Base-by-base conservation (phyloP, 139 green algal genomes). In the Chlorella ohadii region DNA sequence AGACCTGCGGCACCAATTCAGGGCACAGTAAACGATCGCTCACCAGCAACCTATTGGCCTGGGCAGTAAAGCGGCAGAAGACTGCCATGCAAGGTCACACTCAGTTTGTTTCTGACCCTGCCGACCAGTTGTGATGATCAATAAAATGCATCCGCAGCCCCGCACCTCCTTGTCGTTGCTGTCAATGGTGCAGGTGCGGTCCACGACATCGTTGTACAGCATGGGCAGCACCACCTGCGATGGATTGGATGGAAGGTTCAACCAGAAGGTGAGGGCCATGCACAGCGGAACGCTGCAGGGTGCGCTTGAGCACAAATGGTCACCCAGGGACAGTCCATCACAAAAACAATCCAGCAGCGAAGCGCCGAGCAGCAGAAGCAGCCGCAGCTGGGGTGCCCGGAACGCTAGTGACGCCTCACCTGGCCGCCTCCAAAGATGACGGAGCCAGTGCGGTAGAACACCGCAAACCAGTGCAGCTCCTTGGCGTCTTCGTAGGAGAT, bases 371-470 rank as follows among this genome's bases (percentile, higher is more conserved):
- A n/a, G n/a, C n/a, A n/a, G n/a, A n/a, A n/a, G n/a, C n/a, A 34
- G 61, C 61, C 3, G 3, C 61, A 68, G 61, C 66, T 28, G 5
- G 34, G 6, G 7, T 51, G 44, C 13, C 23, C n/a, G 25, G 11
- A 13, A 25, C 31, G 33, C 13, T 1, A 20, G 13, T 47, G 33
- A 68, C 22, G 27, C 16, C 25, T 33, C 67, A 92, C 91, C 91
- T 97, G 95, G 36, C 96, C 96, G 9, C 96, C 96, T 20, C 96
- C 96, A 83, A 98, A 99, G 87, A 98, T 98, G 73, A 98, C 91
- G 64, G 91, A 96, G 7, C 96, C 96, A 1, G 88, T 96, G 34
- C 93, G 85, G 88, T 94, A 99, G 86, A 99, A 98, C 7, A 91
- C 87, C 79, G 95, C 91, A 67, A 95, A 98, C 94, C 93, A 97